Evolutionary conservation across 2,329 filamentous ascomycete genomes (phyloP).

Genomic region (Colletotrichum sp.): DNA sequence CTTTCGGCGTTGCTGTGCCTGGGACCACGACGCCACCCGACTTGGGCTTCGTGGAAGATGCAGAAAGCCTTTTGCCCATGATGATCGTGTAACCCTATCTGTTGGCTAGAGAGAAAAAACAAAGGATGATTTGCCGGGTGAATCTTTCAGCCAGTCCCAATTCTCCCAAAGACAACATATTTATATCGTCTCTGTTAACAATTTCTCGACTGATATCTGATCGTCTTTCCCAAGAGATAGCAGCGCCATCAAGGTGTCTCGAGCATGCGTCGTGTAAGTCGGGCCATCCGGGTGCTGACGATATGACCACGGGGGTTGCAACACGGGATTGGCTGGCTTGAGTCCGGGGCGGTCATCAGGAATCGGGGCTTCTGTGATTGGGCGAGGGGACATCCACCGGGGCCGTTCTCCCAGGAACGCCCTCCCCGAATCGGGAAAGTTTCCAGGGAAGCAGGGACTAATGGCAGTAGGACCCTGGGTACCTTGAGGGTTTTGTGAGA

Average conservation of each 20-base stretch:
- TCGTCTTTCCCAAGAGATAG: neutral
- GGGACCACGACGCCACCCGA: neutral
- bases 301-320: neutral
- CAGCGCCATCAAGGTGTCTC: slow-evolving; percentile 12
- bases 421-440: neutral
- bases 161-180: neutral
- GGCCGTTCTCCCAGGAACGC: neutral
- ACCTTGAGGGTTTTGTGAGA: slow-evolving; percentile 1
- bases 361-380: slow-evolving; percentile 12
- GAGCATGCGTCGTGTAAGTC: neutral
- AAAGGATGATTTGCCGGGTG: neutral
- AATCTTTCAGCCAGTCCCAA: too few relatives aligned
- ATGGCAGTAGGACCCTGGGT: neutral
- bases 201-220: neutral
- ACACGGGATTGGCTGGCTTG: slow-evolving; percentile 14
- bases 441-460: neutral
- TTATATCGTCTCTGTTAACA: neutral
- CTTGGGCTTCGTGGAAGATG: neutral
- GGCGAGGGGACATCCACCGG: neutral
- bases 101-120: too few relatives aligned
- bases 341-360: slow-evolving; percentile 7
- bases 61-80: slow-evolving; percentile 10
- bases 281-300: slow-evolving; percentile 10
- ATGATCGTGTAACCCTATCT: neutral
- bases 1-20: neutral